A percentile compares a stretch with the other conserved stretches of the same genome.
Conservation (phyloP, 805 yeast genomes). For the Metschnikowia orientalis region DNA sequence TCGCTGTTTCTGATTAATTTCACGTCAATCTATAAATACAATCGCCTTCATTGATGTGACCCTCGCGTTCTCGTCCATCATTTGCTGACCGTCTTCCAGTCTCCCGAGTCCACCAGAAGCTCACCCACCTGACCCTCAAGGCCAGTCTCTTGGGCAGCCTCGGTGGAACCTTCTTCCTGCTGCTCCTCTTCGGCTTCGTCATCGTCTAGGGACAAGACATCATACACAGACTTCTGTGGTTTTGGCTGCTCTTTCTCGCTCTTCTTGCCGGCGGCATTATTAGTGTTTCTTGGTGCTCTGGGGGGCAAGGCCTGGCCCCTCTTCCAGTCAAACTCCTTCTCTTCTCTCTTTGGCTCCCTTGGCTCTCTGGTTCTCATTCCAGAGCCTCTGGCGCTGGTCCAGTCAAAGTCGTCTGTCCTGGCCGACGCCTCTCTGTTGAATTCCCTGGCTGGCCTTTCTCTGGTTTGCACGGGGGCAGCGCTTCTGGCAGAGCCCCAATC, state of each 20-base stretch:
- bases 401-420: conserved; percentile 24
- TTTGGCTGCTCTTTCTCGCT: conserved; percentile 11
- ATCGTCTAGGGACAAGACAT: conserved; percentile 19
- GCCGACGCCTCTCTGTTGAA: conserved; percentile 6
- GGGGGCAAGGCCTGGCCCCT: conserved; percentile 33
- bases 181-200: conserved; percentile 11
- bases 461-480: conserved; percentile 30
- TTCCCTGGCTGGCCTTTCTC: conserved; percentile 22
- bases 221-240: conserved; percentile 19
- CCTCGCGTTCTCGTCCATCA: conserved; percentile 1
- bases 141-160: conserved; percentile 8
- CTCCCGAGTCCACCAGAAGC: conserved; percentile 12
- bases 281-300: conserved; percentile 6
- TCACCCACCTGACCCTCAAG: conserved; percentile 14
- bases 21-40: no score
- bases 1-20: no score
- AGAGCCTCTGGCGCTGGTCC: conserved; percentile 22
- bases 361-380: conserved; percentile 22
- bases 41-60: no score
- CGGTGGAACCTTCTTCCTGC: conserved; percentile 1
- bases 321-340: conserved; percentile 34
- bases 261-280: conserved; percentile 8
- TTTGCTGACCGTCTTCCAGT: conserved; percentile 10
- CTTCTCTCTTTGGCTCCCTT: conserved; percentile 25
- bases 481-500: conserved; percentile 41